Evolutionary conservation across 805 yeast genomes (phyloP).

Genomic region (Nakazawaea anatomiae): DNA sequence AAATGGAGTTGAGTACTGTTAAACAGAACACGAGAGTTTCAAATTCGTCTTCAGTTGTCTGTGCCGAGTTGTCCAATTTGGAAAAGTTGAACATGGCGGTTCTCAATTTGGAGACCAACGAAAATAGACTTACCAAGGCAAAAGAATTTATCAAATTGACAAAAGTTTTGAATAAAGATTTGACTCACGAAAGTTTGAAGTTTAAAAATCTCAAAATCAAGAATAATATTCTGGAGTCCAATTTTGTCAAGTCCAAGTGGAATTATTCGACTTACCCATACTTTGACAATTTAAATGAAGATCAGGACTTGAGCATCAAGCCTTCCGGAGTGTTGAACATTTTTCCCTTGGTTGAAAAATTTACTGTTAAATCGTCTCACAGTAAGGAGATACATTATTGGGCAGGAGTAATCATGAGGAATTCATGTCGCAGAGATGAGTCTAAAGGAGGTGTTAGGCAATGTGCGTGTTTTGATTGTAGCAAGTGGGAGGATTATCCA

Average conservation of each 20-base stretch:
- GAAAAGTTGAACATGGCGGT: not conserved
- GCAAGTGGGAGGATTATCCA: conserved; percentile 88
- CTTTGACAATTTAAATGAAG: conserved; percentile 15
- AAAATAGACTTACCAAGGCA: conserved; percentile 1
- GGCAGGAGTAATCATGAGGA: conserved; percentile 97
- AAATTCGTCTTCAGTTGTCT: not conserved
- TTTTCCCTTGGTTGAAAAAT: conserved; percentile 89
- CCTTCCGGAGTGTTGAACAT: conserved; percentile 55
- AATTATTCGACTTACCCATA: conserved; percentile 32
- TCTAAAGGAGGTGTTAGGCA: conserved; percentile 84
- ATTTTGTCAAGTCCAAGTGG: conserved; percentile 28
- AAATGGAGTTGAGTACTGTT: not conserved
- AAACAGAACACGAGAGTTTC: not conserved
- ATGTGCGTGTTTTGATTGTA: conserved; percentile 91
- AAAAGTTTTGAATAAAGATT: conserved; percentile 9
- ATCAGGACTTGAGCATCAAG: conserved; percentile 32
- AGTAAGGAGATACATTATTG: conserved; percentile 85
- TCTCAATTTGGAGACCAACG: not conserved
- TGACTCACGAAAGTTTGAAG: conserved; percentile 17
- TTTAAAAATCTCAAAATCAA: conserved; percentile 18
- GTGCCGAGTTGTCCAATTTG: conserved; percentile 6
- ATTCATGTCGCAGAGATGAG: conserved; percentile 90
- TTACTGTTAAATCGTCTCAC: conserved; percentile 60
- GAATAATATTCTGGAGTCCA: conserved; percentile 17
- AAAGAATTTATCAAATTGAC: conserved; percentile 13